These are phyloP conservation scores for Backusella westeae DNA, from an alignment of 192 early-diverging fungal species.

Conservation along the genomic window DNA sequence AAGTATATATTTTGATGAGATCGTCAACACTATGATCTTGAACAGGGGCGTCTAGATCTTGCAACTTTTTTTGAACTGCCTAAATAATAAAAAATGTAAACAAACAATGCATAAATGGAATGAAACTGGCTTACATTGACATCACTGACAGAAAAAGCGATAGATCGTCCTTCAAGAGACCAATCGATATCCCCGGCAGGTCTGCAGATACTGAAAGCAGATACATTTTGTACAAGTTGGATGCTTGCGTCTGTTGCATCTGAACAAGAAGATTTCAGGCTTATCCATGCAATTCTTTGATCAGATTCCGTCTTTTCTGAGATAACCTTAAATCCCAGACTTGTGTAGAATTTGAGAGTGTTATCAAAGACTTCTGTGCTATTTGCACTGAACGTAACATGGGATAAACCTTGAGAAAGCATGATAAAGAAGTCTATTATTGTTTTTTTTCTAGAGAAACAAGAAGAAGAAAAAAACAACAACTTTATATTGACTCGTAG, in stretches of 20 bases:
- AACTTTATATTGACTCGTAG: background rate
- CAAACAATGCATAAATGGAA: background rate
- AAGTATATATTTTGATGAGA: constrained; percentile 44
- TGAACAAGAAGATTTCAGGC: background rate
- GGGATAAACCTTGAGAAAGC: constrained; percentile 16
- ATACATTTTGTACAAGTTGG: background rate
- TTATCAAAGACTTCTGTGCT: background rate
- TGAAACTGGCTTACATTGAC: constrained; percentile 4
- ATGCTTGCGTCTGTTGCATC: constrained; percentile 3
- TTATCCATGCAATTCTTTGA: constrained; percentile 7
- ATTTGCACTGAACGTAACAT: background rate
- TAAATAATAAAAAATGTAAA: constrained; percentile 9
- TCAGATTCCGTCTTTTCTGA: background rate
- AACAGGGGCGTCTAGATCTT: constrained; percentile 38
- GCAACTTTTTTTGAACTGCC: constrained; percentile 36
- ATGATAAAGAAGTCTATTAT: background rate
- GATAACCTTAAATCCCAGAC: background rate
- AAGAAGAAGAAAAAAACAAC: background rate
- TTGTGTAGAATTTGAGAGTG: background rate
- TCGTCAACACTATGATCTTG: constrained; percentile 12
- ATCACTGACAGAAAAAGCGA: constrained; percentile 10
- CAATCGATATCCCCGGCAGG: constrained; percentile 12
- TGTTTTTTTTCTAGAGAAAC: background rate
- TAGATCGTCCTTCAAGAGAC: constrained; percentile 4
- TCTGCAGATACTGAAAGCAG: background rate